These are phyloP conservation scores for Quercus lobata DNA, from an alignment of 331 rosid species.

Conservation along the genomic window DNA sequence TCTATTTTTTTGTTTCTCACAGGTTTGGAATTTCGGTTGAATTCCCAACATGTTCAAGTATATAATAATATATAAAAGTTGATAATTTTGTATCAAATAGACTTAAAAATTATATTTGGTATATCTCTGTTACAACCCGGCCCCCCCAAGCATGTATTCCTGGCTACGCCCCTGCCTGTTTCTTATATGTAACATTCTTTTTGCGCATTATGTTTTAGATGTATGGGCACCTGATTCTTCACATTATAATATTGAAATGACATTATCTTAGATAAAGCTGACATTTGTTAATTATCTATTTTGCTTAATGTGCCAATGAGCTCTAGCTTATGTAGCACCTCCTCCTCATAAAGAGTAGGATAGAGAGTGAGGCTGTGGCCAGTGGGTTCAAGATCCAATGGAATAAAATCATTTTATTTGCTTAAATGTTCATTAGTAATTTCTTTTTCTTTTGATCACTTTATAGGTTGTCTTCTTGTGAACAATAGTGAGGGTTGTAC, in stretches of 20 bases:
- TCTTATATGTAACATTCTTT: background rate
- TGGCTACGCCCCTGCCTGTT: too few relatives aligned
- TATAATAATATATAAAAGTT: too few relatives aligned
- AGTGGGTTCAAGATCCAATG: background rate
- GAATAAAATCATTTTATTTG: background rate
- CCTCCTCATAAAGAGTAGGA: background rate
- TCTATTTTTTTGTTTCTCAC: too few relatives aligned
- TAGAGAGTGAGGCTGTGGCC: background rate
- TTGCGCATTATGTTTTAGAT: background rate
- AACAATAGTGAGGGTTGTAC: background rate
- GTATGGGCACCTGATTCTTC: background rate
- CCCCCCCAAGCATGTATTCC: too few relatives aligned
- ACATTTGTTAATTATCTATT: background rate
- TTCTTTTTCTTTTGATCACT: background rate
- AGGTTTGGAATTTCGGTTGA: too few relatives aligned
- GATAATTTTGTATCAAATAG: too few relatives aligned
- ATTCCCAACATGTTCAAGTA: too few relatives aligned
- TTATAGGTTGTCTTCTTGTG: background rate
- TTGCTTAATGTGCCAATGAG: background rate
- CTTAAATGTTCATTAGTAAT: background rate
- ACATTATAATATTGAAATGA: background rate
- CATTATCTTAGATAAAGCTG: background rate
- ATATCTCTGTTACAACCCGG: too few relatives aligned
- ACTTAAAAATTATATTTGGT: too few relatives aligned
- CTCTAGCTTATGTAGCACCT: background rate